These are phyloP conservation scores for Hysterangium stoloniferum DNA, from an alignment of 768 basidiomycete genomes.

Conservation along the genomic window DNA sequence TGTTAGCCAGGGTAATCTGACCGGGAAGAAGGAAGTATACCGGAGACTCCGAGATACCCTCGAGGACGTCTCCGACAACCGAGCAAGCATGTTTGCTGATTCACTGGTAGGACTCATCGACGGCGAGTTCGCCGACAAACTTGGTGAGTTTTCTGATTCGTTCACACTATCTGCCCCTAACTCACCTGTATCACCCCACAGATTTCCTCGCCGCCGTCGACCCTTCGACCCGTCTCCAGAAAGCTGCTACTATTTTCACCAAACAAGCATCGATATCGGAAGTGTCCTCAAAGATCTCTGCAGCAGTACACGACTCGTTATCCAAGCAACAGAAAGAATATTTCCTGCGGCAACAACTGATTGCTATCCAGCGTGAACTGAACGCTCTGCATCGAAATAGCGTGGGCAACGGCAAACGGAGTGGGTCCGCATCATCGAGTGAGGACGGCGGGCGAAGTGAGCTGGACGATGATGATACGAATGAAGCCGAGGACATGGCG, in stretches of 20 bases:
- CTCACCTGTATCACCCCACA: constrained; percentile 20
- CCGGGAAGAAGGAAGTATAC: constrained; percentile 53
- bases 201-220: constrained; percentile 56
- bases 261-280: constrained; percentile 75
- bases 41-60: constrained; percentile 62
- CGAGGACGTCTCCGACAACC: constrained; percentile 57
- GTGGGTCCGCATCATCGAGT: background rate
- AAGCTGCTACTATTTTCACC: constrained; percentile 61
- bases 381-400: constrained; percentile 39
- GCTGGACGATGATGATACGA: constrained; percentile 69
- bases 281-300: constrained; percentile 73
- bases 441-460: constrained; percentile 33
- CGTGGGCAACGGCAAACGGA: constrained; percentile 11
- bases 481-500: constrained; percentile 73
- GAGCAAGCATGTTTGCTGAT: constrained; percentile 71
- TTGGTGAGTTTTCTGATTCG: constrained; percentile 45
- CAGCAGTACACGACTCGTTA: constrained; percentile 74
- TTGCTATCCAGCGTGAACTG: constrained; percentile 73
- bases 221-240: constrained; percentile 52
- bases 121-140: constrained; percentile 61
- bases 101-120: constrained; percentile 55
- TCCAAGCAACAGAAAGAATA: constrained; percentile 85
- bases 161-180: background rate
- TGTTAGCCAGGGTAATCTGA: constrained; percentile 25
- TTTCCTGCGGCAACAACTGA: constrained; percentile 76